Conservation (phyloP, 441 rosid species). For the Euphorbia neoarborescens region DNA sequence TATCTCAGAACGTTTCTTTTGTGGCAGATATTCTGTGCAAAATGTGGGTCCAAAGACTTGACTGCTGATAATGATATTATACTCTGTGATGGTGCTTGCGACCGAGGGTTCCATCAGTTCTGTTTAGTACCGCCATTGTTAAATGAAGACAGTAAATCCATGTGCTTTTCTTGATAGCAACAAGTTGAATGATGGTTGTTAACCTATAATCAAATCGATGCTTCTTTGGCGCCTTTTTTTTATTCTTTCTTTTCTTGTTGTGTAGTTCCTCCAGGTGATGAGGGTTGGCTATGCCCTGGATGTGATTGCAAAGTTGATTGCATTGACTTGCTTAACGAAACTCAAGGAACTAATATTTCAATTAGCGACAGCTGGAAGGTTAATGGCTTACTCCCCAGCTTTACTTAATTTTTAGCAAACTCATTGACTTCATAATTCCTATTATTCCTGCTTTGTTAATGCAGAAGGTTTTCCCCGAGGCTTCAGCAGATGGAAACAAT, state of each 20-base stretch:
- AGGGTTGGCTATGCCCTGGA: constrained; percentile 94
- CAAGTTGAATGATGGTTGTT: constrained; percentile 13
- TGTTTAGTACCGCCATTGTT: constrained; percentile 80
- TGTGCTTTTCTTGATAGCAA: constrained; percentile 23
- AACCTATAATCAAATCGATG: constrained; percentile 3
- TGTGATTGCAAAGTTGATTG: constrained; percentile 89
- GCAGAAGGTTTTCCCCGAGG: constrained; percentile 95
- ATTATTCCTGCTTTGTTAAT: constrained; percentile 18
- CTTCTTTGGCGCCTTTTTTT: constrained; percentile 17
- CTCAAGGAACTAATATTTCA: constrained; percentile 57
- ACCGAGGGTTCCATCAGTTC: constrained; percentile 86
- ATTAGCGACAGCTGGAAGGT: constrained; percentile 86
- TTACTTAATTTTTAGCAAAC: constrained; percentile 2
- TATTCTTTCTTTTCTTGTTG: constrained; percentile 13
- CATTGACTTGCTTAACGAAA: constrained; percentile 60
- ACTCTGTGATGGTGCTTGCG: constrained; percentile 94
- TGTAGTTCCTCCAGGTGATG: constrained; percentile 90
- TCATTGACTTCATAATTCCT: constrained; percentile 15
- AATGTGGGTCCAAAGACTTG: constrained; percentile 83
- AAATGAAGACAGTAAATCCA: constrained; percentile 74
- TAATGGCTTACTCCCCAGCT: constrained; percentile 13
- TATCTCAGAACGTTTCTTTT: constrained; percentile 29
- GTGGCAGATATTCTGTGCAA: constrained; percentile 91
- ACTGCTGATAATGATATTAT: constrained; percentile 77
- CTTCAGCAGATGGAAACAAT: constrained; percentile 43